Evolutionary conservation across 1,139 yeast genomes (phyloP).

Genomic region (Yamadazyma oceani): DNA sequence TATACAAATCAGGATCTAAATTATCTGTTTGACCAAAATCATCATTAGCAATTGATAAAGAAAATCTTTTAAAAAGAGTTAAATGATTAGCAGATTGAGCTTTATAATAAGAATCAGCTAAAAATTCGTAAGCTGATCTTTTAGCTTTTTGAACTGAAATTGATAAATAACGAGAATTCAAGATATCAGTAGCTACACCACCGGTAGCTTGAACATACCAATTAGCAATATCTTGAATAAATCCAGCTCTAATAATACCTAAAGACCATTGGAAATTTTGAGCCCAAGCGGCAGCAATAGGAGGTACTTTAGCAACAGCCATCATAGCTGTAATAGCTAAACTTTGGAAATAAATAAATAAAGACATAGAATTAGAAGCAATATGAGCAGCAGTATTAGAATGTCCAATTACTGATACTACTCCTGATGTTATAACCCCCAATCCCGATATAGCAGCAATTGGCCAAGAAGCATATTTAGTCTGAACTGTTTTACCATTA

Average conservation of each 20-base stretch:
- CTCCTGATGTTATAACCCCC: constrained; percentile 85
- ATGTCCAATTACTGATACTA: constrained; percentile 84
- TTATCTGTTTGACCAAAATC: constrained; percentile 49
- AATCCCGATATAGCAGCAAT: constrained; percentile 89
- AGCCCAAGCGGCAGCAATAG: constrained; percentile 98
- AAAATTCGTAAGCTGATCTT: constrained; percentile 23
- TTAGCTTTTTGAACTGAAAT: constrained; percentile 74
- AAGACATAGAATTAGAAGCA: constrained; percentile 90
- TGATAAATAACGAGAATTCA: constrained; percentile 57
- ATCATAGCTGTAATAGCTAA: constrained; percentile 93
- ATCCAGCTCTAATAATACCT: constrained; percentile 79
- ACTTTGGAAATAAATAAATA: constrained; percentile 91
- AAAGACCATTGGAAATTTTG: constrained; percentile 96
- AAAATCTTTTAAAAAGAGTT: constrained; percentile 30
- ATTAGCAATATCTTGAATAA: constrained; percentile 82
- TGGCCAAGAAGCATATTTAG: constrained; percentile 95
- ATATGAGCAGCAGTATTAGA: constrained; percentile 94
- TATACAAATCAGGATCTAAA: constrained; percentile 56
- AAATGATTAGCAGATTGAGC: constrained; percentile 21
- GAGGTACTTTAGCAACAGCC: constrained; percentile 92
- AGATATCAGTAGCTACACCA: constrained; percentile 76
- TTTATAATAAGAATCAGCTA: constrained; percentile 18
- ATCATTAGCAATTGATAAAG: constrained; percentile 35
- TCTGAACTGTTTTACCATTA: constrained; percentile 93
- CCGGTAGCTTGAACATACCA: constrained; percentile 99